Conservation (phyloP, 1,284 basidiomycete species). For the Volvariella surrecta region DNA sequence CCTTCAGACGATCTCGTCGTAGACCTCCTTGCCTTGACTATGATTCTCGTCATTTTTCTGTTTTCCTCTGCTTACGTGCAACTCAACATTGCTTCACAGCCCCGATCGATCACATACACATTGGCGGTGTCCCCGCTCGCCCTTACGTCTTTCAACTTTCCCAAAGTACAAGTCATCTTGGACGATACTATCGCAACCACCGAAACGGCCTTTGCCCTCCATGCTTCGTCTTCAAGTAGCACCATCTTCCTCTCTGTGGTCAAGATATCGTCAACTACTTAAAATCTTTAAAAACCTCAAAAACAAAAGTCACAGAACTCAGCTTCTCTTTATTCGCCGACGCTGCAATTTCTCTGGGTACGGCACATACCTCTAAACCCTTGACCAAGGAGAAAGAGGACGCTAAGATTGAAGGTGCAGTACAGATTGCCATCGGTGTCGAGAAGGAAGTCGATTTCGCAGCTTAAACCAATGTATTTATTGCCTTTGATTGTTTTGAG, state of each 20-base stretch:
- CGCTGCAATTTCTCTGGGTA: too few relatives aligned
- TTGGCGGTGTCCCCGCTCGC: slow-evolving; percentile 75
- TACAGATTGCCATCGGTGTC: slow-evolving; percentile 88
- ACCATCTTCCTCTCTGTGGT: slow-evolving; percentile 75
- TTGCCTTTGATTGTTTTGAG: not conserved
- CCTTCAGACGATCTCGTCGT: slow-evolving; percentile 84
- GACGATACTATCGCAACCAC: slow-evolving; percentile 69
- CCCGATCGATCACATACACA: not conserved
- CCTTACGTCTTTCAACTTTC: slow-evolving; percentile 60
- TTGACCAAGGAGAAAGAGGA: slow-evolving; percentile 46
- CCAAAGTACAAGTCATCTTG: slow-evolving; percentile 72
- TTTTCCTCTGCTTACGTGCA: too few relatives aligned
- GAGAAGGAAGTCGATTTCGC: slow-evolving; percentile 95
- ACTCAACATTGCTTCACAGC: too few relatives aligned
- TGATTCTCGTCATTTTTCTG: slow-evolving; percentile 63
- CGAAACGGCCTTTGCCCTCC: slow-evolving; percentile 54
- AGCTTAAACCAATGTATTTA: slow-evolving; percentile 78
- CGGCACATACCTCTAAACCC: slow-evolving; percentile 21
- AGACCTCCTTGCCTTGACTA: slow-evolving; percentile 84
- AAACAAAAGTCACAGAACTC: slow-evolving; percentile 57
- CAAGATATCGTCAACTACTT: slow-evolving; percentile 70
- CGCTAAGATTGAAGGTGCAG: slow-evolving; percentile 77
- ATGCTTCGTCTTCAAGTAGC: slow-evolving; percentile 59
- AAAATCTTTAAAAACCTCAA: slow-evolving; percentile 56
- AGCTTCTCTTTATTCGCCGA: slow-evolving; percentile 61